Base-by-base conservation (phyloP, 2,329 filamentous ascomycete genomes). In the Leptographium lundbergii region DNA sequence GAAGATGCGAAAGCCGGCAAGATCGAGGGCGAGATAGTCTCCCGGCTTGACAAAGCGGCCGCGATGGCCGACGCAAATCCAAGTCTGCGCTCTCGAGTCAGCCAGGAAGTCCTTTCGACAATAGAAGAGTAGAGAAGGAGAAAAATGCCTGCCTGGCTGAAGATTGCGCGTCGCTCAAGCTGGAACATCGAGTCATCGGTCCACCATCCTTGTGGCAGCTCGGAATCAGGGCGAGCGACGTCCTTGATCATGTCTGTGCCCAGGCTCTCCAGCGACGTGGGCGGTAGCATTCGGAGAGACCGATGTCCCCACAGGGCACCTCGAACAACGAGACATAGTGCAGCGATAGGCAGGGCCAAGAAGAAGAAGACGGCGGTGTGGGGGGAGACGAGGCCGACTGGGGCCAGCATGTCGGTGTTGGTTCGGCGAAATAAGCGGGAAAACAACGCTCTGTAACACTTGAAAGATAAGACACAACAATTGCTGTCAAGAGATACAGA, bases 81-180 rank as follows among this genome's bases (percentile, higher is more conserved):
- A 59, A 0, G 54, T 29, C 58, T 59, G 24, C 34, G 36, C 24
- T 4, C 17, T 11, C 2, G 17, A 24, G 13, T 52, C 0, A 54
- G 51, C 6, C 1, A 45, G 42, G 24, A 6, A 4, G 54, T 52
- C 34, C 36, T 17, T 14, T 39, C 2, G 9, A 1, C 3, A 36
- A 4, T 24, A 13, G 1, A 14, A 3, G 1, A 2, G 29, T 9
- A 48, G 6, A 34, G 19, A 17, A 6, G 19, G 11, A 22, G 1
- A 36, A 1, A 27, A 34, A 39, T 1, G 17, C 19, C 36, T 47
- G 10, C 58, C 54, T 56, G 42, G 58, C 58, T 59, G 14, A 59
- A 59, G 17, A 59, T 19, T 10, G 58, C 53, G 2, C 58, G 58
- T 19, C 53, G 29, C n/a, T 59, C 58, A 3, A 59, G 58, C 53